Evolutionary conservation across 2,329 filamentous ascomycete genomes (phyloP).

Genomic region (Pseudogymnoascus sp.): DNA sequence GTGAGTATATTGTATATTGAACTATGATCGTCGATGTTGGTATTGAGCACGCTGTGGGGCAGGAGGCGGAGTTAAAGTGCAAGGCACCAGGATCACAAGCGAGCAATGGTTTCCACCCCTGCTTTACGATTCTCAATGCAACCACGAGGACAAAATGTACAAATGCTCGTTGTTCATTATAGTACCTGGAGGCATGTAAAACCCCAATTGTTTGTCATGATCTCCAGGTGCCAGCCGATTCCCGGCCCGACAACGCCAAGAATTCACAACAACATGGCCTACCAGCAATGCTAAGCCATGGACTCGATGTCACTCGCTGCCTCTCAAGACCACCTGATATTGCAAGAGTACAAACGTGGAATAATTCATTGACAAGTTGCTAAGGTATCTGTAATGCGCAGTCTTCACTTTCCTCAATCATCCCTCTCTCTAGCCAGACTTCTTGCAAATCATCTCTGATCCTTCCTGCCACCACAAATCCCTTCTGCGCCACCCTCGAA

Average conservation of each 20-base stretch:
- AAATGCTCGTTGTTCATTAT: background rate
- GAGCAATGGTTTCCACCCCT: background rate
- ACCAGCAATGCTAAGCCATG: conserved; percentile 12
- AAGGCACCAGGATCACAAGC: conserved; percentile 1
- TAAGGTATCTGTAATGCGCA: background rate
- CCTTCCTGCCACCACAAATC: conserved; percentile 20
- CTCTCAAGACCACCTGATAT: conserved; percentile 12
- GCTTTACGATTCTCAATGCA: background rate
- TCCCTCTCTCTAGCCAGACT: conserved; percentile 13
- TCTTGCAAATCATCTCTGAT: conserved; percentile 16
- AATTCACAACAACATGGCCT: conserved; percentile 13
- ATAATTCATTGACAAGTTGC: background rate
- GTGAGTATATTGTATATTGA: background rate
- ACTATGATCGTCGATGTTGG: background rate
- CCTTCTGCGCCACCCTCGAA: conserved; percentile 15
- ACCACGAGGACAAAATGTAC: background rate
- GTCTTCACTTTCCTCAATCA: background rate
- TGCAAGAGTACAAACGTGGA: background rate
- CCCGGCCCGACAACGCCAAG: conserved; percentile 11
- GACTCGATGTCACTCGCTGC: conserved; percentile 12
- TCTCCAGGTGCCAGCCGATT: conserved; percentile 12
- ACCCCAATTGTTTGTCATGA: conserved; percentile 10
- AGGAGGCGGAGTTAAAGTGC: background rate
- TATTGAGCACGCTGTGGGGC: background rate
- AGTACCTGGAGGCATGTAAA: background rate